Evolutionary conservation across 2,329 filamentous ascomycete genomes (phyloP), one percentile per base, ranked within the genome.

Genomic region (Sporothrix humicola): DNA sequence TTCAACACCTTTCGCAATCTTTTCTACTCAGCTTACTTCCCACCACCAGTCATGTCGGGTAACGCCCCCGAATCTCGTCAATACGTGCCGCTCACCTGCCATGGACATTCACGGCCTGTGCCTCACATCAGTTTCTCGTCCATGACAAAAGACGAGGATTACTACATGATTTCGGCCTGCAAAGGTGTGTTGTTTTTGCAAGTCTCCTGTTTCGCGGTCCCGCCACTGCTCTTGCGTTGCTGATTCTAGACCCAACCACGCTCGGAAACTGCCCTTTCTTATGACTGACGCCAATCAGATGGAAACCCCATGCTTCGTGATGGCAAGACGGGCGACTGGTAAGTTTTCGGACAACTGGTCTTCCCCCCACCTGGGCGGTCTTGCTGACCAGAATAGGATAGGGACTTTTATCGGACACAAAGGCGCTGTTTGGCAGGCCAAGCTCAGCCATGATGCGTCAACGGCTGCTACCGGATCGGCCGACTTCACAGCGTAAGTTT

Each of bases 361-460:
- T 42, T 26, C 23, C 17, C 48, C 26, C 31, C 17, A 7, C 78
- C 31, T 7, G 31, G 26, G 54, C 54, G n/a, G 23, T 12, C 1
- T 50, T 70, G 77, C 65, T 76, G 75, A 93, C 91, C 70, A 92
- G 91, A 69, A 91, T 81, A 97, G 94, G 93, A 98, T 98, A 78
- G 96, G 96, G 68, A 98, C 96, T 52, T 98, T 98, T 81, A 92
- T 99, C 79, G 96, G 96, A 56, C 96, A 99, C 85, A 98, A 99
- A 84, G 96, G 96, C 76, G 96, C 96, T 52, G 95, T 98, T 74
- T 99, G 96, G 94, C 95, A 98, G 84, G 93, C 95, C 72, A 90
- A 95, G 78, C 87, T 99, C 50, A 97, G 94, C 71, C 91, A 93
- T 23, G 94, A 98, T 83, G 93, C 94, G 58, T 90, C 90, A 37